Conservation (phyloP, 75 land plant species). For the Selaginella tamariscina region DNA sequence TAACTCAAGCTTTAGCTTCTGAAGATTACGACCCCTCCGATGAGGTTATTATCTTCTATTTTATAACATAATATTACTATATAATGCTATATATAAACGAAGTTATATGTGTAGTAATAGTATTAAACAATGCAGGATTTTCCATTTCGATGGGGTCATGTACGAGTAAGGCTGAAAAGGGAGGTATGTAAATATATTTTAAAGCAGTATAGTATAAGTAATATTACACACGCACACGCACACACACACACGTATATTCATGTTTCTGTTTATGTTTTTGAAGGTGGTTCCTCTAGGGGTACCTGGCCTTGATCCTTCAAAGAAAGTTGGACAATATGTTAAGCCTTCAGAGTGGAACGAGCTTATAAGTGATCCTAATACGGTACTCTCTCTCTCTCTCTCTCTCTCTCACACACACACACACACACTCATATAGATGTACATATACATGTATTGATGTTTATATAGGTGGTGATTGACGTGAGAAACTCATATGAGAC, state of each 20-base stretch:
- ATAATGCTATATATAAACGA: too few relatives aligned
- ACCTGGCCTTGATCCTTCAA: constrained; percentile 56
- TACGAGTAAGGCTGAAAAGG: constrained; percentile 88
- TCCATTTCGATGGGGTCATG: constrained; percentile 98
- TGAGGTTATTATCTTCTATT: too few relatives aligned
- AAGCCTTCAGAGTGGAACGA: constrained; percentile 87
- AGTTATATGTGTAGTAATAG: too few relatives aligned
- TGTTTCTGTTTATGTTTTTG: neutral
- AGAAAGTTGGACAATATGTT: constrained; percentile 83
- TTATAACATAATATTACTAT: too few relatives aligned
- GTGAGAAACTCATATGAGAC: constrained; percentile 89
- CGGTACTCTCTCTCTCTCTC: constrained; percentile 35
- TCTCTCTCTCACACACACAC: constrained; percentile 1
- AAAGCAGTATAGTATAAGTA: too few relatives aligned
- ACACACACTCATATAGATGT: neutral
- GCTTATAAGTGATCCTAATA: constrained; percentile 72
- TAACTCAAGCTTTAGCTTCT: constrained; percentile 66
- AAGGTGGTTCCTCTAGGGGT: constrained; percentile 69
- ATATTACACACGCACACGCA: too few relatives aligned
- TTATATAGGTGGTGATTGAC: constrained; percentile 71
- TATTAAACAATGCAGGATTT: too few relatives aligned
- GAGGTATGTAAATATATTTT: constrained; percentile 70
- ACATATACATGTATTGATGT: neutral
- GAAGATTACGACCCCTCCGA: constrained; percentile 88
- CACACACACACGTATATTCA: too few relatives aligned